Base-by-base conservation (phyloP, 345 rosid genomes). In the Rhodomyrtus tomentosa region DNA sequence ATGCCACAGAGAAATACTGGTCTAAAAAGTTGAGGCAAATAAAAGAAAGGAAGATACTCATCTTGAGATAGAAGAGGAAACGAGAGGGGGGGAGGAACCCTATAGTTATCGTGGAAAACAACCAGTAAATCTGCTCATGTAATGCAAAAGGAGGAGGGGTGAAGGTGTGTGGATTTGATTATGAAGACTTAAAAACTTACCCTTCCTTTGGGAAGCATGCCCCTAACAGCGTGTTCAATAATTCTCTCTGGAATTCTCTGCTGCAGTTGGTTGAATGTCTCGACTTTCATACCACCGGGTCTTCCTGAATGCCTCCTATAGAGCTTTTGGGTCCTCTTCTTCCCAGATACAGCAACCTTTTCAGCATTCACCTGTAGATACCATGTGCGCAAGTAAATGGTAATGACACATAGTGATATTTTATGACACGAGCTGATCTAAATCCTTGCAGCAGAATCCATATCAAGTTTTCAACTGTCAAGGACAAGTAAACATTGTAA, bases 151-250 rank as follows among this genome's bases (percentile, higher is more conserved):
- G 79, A 36, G 45, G 25, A 68, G 42, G 38, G 45, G 13, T 4
- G 6, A 68, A 68, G 45, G 79, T 18, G 79, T 36, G 79, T 2
- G 14, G 79, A 68, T 68, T 68, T 68, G 45, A 68, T 68, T 18
- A 68, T 4, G 4, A 36, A 18, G 79, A 40, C 45, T 68, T 10
- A 36, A 36, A 36, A 83, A 88, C 96, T 93, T 84, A 94, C 99
- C 94, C 98, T 92, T 86, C 98, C 98, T 89, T 97, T 95, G 38
- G 99, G 99, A 87, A 97, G 98, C 99, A 97, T 97, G 25, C 99
- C 98, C 68, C 98, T 94, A 72, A 97, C 99, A 81, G 99, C 99
- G 80, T 97, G 99, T 89, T 95, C 99, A 76, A 95, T 86, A 88
- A 97, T 97, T 91, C 99, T 92, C 87, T 97, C 98, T 2, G 99